phyloP scores from a whole-genome alignment of 148 eudicot genomes.

The Vaccinium myrtillus region DNA sequence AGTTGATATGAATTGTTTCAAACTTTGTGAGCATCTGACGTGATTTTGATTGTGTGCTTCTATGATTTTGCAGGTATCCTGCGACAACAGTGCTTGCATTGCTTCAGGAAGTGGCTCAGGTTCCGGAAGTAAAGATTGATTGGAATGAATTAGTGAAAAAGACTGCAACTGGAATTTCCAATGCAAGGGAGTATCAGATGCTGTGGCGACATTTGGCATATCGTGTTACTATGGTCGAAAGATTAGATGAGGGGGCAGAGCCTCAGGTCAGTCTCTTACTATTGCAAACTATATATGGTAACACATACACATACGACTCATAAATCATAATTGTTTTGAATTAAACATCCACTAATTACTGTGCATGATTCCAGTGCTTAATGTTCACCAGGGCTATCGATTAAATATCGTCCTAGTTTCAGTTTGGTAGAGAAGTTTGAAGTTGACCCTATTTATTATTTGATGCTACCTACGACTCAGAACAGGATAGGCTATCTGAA shows the following conservation, averaged over 20 bases:
- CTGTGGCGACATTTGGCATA: slow-evolving; percentile 94
- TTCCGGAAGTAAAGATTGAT: slow-evolving; percentile 51
- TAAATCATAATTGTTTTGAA: background rate
- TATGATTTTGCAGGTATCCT: slow-evolving; percentile 47
- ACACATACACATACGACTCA: background rate
- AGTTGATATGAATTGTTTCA: background rate
- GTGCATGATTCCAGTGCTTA: background rate
- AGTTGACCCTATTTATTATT: background rate
- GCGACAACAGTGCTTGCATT: slow-evolving; percentile 56
- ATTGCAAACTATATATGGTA: background rate
- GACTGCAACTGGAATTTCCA: slow-evolving; percentile 60
- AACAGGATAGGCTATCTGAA: background rate
- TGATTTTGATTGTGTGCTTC: background rate
- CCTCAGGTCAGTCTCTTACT: slow-evolving; percentile 40
- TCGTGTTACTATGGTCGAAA: slow-evolving; percentile 44
- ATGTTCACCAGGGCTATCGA: background rate
- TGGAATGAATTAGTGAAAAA: slow-evolving; percentile 71
- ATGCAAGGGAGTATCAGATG: slow-evolving; percentile 74
- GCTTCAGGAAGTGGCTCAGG: slow-evolving; percentile 62
- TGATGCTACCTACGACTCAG: background rate
- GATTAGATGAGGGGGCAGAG: slow-evolving; percentile 30
- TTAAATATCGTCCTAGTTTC: background rate
- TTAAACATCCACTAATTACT: background rate
- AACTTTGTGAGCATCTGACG: background rate
- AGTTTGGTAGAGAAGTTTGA: background rate